Evolutionary conservation across 768 basidiomycete species (phyloP).

Genomic region (Brasilioporus rufonigricans): DNA sequence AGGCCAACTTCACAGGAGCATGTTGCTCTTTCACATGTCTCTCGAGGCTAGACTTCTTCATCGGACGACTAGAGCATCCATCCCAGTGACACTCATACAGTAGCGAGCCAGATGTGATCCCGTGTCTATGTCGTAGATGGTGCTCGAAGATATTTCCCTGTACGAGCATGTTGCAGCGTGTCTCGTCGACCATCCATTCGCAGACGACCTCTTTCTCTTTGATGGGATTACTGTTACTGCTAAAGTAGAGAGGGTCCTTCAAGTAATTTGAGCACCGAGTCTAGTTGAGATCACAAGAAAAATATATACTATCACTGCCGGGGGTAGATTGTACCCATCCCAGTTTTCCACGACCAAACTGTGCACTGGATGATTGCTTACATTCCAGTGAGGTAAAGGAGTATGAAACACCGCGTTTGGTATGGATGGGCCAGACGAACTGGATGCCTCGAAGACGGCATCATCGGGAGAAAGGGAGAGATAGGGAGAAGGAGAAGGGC

Average conservation of each 20-base stretch:
- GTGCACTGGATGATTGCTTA: no score
- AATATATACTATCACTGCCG: not conserved
- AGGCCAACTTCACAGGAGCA: not conserved
- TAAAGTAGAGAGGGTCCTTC: slow-evolving; percentile 9
- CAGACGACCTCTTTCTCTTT: not conserved
- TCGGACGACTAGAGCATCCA: not conserved
- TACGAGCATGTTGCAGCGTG: not conserved
- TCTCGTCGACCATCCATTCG: not conserved
- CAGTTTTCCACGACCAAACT: not conserved
- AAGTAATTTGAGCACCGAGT: not conserved
- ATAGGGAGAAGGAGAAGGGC: no score
- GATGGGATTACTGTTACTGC: not conserved
- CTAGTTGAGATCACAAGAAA: not conserved
- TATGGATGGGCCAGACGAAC: no score
- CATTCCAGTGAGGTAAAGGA: no score
- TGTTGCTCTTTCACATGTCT: slow-evolving; percentile 6
- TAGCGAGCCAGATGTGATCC: not conserved
- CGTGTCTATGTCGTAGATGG: slow-evolving; percentile 9
- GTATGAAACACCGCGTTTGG: no score
- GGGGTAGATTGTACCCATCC: not conserved
- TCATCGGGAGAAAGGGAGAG: no score
- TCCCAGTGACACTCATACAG: slow-evolving; percentile 9
- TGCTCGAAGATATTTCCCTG: not conserved
- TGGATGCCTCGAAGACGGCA: no score
- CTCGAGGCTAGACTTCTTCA: slow-evolving; percentile 8